phyloP scores from a whole-genome alignment of 306 rosid species.

The Nissolia schottii region DNA sequence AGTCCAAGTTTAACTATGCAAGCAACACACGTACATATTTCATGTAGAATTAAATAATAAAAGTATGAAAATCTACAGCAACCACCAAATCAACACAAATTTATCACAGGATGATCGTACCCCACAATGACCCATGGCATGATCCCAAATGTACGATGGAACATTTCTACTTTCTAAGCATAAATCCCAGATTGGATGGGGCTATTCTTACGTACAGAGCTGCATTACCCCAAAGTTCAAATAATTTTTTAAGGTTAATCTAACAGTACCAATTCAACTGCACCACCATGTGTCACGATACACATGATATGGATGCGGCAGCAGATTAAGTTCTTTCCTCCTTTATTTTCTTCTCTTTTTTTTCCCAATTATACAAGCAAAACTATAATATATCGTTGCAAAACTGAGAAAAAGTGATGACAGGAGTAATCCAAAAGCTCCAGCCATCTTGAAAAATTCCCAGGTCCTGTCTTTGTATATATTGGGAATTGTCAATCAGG shows the following conservation, averaged over 20 bases:
- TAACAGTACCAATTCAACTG: neutral
- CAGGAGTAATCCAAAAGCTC: slow-evolving; percentile 2
- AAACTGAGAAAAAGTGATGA: slow-evolving; percentile 11
- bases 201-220: neutral
- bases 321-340: neutral
- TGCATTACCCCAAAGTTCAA: neutral
- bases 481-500: slow-evolving; percentile 3
- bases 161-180: neutral
- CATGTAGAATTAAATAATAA: neutral
- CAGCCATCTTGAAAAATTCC: slow-evolving; percentile 4
- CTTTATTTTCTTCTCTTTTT: neutral
- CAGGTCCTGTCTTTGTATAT: neutral
- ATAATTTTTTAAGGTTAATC: slow-evolving; percentile 3
- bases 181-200: neutral
- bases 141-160: neutral
- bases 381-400: slow-evolving; percentile 15
- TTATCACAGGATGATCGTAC: neutral
- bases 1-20: too few relatives aligned
- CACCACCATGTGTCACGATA: neutral
- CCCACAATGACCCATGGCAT: neutral
- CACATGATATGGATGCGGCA: neutral
- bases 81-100: neutral
- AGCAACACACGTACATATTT: too few relatives aligned
- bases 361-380: slow-evolving; percentile 6
- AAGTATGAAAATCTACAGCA: neutral